phyloP scores from a whole-genome alignment of 352 stramenopile species.

The Globisporangium orthogonon region DNA sequence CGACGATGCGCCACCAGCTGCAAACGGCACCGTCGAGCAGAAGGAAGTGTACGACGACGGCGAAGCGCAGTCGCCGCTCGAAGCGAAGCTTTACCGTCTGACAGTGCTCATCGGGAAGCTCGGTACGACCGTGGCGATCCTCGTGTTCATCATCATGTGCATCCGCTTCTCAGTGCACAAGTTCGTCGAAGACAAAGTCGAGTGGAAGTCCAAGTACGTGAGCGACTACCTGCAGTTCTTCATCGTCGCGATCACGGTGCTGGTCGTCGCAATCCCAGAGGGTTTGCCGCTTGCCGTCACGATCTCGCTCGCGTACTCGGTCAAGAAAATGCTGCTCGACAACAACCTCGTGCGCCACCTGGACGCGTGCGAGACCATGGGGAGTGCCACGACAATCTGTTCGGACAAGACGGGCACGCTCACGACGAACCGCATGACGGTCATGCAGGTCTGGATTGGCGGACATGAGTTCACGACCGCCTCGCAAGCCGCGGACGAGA shows the following conservation, averaged over 20 bases:
- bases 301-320: constrained; percentile 94
- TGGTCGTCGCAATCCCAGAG: constrained; percentile 97
- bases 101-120: constrained; percentile 84
- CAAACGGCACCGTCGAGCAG: constrained; percentile 79
- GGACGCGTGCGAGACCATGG: constrained; percentile 90
- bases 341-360: constrained; percentile 89
- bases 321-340: constrained; percentile 89
- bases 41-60: constrained; percentile 59
- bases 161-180: constrained; percentile 62
- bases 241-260: constrained; percentile 82
- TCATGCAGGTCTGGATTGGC: constrained; percentile 86
- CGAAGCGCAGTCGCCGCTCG: constrained; percentile 62
- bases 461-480: constrained; percentile 49
- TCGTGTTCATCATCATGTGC: constrained; percentile 78
- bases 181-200: constrained; percentile 33
- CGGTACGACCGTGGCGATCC: constrained; percentile 55
- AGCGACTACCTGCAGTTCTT: constrained; percentile 79
- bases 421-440: constrained; percentile 97
- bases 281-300: constrained; percentile 96
- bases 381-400: constrained; percentile 94
- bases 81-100: constrained; percentile 81
- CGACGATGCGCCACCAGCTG: constrained; percentile 40
- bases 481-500: constrained; percentile 36
- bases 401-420: constrained; percentile 98
- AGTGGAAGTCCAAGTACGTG: constrained; percentile 48